A percentile compares a stretch with the other conserved stretches of the same genome.
These are phyloP conservation scores for Diaporthe sp. DNA, from an alignment of 2,329 filamentous ascomycete genomes.

Conservation along the genomic window DNA sequence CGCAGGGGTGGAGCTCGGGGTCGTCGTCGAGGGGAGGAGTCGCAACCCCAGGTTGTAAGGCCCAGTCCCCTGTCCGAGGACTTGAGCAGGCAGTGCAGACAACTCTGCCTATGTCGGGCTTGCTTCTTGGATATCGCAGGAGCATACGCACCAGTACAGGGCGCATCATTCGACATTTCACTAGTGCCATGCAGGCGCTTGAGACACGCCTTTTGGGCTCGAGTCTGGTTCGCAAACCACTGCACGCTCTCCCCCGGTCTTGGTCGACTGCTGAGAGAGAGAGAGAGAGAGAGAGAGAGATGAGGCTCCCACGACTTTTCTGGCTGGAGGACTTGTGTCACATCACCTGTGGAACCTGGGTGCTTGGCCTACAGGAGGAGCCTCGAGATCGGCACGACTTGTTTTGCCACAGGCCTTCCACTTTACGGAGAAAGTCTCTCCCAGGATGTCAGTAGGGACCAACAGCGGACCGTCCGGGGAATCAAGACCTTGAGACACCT, in stretches of 20 bases:
- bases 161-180: constrained; percentile 13
- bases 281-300: no score
- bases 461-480: background rate
- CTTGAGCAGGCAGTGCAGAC: background rate
- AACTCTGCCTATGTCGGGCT: background rate
- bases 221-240: background rate
- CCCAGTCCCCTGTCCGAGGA: constrained; percentile 8
- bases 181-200: constrained; percentile 1
- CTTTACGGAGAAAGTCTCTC: background rate
- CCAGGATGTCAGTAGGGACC: background rate
- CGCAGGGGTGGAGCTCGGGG: constrained; percentile 46
- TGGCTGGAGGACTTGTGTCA: background rate
- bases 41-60: constrained; percentile 30
- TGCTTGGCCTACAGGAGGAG: background rate
- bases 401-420: background rate
- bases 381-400: constrained; percentile 13
- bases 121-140: background rate
- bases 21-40: constrained; percentile 44
- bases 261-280: background rate
- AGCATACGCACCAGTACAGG: constrained; percentile 5
- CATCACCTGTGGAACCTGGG: background rate
- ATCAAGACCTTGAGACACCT: constrained; percentile 5
- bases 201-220: background rate
- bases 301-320: background rate
- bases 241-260: background rate